Evolutionary conservation across 805 yeast species (phyloP).

Genomic region (Kurtzmaniella cleridarum): DNA sequence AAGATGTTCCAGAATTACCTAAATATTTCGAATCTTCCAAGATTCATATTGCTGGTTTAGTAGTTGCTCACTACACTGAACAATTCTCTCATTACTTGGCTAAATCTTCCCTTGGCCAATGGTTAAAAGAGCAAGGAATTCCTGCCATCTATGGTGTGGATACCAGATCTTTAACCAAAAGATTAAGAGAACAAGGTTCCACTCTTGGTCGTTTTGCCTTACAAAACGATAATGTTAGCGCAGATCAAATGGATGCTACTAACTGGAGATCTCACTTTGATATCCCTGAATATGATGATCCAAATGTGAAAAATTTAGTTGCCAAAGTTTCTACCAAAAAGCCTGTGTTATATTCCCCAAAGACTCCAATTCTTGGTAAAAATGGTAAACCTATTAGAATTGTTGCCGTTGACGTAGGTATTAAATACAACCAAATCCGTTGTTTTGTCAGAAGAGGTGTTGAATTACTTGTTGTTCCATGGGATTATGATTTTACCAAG

Average conservation of each 20-base stretch:
- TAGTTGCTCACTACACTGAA: conserved; percentile 95
- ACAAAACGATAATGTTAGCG: conserved; percentile 40
- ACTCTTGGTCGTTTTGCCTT: conserved; percentile 84
- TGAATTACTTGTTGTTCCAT: conserved; percentile 91
- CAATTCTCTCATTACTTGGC: conserved; percentile 94
- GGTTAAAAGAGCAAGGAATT: conserved; percentile 87
- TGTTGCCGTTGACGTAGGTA: conserved; percentile 93
- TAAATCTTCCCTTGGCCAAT: conserved; percentile 81
- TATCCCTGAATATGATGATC: conserved; percentile 87
- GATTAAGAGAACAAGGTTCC: conserved; percentile 87
- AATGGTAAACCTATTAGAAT: conserved; percentile 78
- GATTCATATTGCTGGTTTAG: conserved; percentile 94
- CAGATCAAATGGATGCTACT: conserved; percentile 17
- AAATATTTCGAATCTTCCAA: conserved; percentile 87
- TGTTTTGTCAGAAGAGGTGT: conserved; percentile 96
- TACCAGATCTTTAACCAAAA: conserved; percentile 91
- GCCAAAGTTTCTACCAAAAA: conserved; percentile 79
- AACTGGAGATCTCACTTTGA: conserved; percentile 63
- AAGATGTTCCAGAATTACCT: conserved; percentile 69
- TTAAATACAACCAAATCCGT: conserved; percentile 96
- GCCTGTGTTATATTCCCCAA: conserved; percentile 75
- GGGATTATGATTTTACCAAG: conserved; percentile 78
- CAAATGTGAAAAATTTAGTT: conserved; percentile 86
- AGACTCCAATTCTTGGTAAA: conserved; percentile 47
- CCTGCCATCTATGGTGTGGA: conserved; percentile 98